A percentile compares a stretch with the other conserved stretches of the same genome.
Conservation (phyloP, 805 yeast genomes). For the Dipodascus albidus region DNA sequence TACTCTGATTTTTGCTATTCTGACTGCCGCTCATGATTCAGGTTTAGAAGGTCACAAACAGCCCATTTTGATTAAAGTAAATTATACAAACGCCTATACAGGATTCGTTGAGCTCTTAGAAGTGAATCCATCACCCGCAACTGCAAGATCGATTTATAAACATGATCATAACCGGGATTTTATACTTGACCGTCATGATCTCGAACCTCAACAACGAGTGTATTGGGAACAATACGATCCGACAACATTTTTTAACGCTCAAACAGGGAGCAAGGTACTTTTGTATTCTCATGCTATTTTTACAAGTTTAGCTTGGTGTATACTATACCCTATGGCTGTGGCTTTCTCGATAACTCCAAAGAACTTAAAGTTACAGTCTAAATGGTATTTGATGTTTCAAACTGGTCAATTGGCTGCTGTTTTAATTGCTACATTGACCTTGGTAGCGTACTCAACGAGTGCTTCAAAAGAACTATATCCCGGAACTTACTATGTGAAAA, state of each 20-base stretch:
- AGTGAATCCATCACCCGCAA: background rate
- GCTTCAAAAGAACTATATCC: slow-evolving; percentile 62
- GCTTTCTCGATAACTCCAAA: slow-evolving; percentile 38
- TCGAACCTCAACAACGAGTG: slow-evolving; percentile 58
- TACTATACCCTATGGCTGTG: slow-evolving; percentile 58
- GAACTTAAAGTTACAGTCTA: background rate
- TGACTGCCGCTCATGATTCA: background rate
- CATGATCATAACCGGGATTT: background rate
- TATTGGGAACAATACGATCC: slow-evolving; percentile 77
- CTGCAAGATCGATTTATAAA: background rate
- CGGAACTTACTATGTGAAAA: slow-evolving; percentile 54
- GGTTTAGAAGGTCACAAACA: background rate
- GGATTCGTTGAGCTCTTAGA: background rate
- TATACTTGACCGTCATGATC: slow-evolving; percentile 48
- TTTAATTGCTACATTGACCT: slow-evolving; percentile 40
- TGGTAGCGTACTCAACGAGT: slow-evolving; percentile 44
- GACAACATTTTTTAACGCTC: slow-evolving; percentile 52
- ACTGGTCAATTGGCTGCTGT: slow-evolving; percentile 38
- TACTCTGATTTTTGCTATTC: no score
- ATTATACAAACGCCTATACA: background rate
- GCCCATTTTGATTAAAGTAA: background rate
- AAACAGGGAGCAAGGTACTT: slow-evolving; percentile 38
- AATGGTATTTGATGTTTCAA: slow-evolving; percentile 46
- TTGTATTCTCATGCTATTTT: slow-evolving; percentile 44
- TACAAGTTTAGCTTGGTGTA: slow-evolving; percentile 33